Evolutionary conservation across 78 protist species (phyloP).

Genomic region (Dictyostelium firmibasis): DNA sequence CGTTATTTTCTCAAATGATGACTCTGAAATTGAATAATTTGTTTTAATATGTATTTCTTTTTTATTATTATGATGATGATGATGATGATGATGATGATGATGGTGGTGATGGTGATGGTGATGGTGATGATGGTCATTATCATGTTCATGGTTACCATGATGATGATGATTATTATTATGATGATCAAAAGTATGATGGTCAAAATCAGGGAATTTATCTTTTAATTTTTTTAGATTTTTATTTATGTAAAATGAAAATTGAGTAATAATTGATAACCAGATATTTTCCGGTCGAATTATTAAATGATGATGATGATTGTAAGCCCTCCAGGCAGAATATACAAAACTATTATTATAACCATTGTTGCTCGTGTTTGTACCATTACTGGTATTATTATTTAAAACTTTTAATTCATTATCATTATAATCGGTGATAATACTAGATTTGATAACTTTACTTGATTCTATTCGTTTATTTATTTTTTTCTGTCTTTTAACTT

Average conservation of each 20-base stretch:
- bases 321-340: conserved; percentile 10
- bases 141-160: not conserved
- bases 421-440: not conserved
- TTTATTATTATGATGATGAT: not conserved
- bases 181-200: not conserved
- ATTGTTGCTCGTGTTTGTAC: not conserved
- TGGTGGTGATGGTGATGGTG: not conserved
- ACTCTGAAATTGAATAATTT: not conserved
- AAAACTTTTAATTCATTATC: not conserved
- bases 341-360: conserved; percentile 32
- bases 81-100: not conserved
- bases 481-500: not conserved
- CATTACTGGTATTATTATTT: not conserved
- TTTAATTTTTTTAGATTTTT: not conserved
- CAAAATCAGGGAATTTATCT: not conserved
- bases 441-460: not conserved
- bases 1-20: conserved; percentile 27
- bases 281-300: conserved; percentile 35
- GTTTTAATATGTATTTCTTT: not conserved
- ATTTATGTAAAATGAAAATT: conserved; percentile 17
- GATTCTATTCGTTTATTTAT: not conserved
- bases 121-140: not conserved
- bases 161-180: not conserved
- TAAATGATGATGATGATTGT: conserved; percentile 29
- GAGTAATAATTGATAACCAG: conserved; percentile 36